Evolutionary conservation across 257 asterid species (phyloP), one percentile per base, ranked within the genome.

Genomic region (Penstemon barbatus): DNA sequence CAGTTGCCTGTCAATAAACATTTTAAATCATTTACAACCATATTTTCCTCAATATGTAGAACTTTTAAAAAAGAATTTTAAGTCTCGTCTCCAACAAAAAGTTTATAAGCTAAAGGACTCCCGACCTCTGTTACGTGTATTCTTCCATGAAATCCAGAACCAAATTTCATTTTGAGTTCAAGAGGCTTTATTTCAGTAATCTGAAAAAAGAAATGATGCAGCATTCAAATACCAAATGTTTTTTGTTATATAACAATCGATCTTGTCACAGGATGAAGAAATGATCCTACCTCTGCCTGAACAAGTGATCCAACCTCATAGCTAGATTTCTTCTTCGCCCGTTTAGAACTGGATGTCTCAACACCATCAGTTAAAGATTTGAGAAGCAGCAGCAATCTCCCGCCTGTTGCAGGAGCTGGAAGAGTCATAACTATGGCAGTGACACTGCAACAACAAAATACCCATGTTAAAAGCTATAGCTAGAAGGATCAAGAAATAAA

Each of bases 71-170:
- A 45, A 38, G 51, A 15, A 36, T 46, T 41, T 3, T 4, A 25
- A 25, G 33, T 25, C 48, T 63, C 53, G 11, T 56, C 57, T 61
- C 51, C 40, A 42, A 48, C 59, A 68, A 12, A 8, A 70, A 11
- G 18, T 11, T 66, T 38, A 25, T 49, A 46, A 43, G 65, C 36
- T 40, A 64, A 65, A 63, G 61, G 69, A 75, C 51, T 67, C 36
- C 69, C 62, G 54, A 91, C 99, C 99, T 94, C 99, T 50, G 99
- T 94, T 54, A 91, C 71, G 77, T 94, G 97, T 61, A 94, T 81
- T 73, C 96, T 85, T 75, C 99, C 99, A 58, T 69, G 85, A 67
- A 78, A 77, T 58, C 90, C 91, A 68, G 96, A 84, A 60, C 97
- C 97, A 84, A 94, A 94, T 85, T 89, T 91, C 61, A 89, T 74